Base-by-base conservation (phyloP, 768 basidiomycete species). In the Tylopilus rubrobrunneus region DNA sequence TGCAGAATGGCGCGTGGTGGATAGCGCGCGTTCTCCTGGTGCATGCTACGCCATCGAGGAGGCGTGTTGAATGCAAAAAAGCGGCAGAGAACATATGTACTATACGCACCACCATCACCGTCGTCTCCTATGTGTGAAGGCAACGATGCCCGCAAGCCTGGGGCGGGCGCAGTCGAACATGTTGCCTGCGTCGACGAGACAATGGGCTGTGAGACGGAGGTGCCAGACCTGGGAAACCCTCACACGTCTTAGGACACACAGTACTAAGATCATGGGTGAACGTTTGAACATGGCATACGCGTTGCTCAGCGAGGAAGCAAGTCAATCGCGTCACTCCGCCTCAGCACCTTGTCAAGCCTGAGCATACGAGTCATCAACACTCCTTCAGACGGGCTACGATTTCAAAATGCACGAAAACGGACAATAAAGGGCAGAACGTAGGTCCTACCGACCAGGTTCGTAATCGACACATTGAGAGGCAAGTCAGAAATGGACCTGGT, bases 261-360 rank as follows among this genome's bases (percentile, higher is more conserved):
- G 0, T 11, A n/a, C n/a, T n/a, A 14, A 9, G 21, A 25, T 7
- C 7, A 37, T 25, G 4, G 21, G n/a, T n/a, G n/a, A n/a, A n/a
- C n/a, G n/a, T n/a, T n/a, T 12, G 9, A 29, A 45, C 1, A 4
- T 23, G 29, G 71, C 82, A 46, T 54, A 92, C 95, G 64, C 94
- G 83, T 68, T 98, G 90, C n/a, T 93, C 95, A 8, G 96, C 92
- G 15, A 95, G 69, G 44, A 99, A 85, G 69, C 97, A 99, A 19
- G 74, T 99, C 97, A 17, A 99, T 78, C 0, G 90, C 87, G 64
- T 97, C 93, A 58, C 94, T 96, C 56, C 93, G 73, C 66, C 86
- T 76, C 43, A 99, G 72, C 29, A 97, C 86, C 71, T 98, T 98
- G 71, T 98, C 96, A 28, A 99, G n/a, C n/a, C n/a, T n/a, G n/a